A percentile compares a stretch with the other conserved stretches of the same genome.
Conservation (phyloP, 495 filamentous ascomycete genomes). For the Aspergillus nanangensis region DNA sequence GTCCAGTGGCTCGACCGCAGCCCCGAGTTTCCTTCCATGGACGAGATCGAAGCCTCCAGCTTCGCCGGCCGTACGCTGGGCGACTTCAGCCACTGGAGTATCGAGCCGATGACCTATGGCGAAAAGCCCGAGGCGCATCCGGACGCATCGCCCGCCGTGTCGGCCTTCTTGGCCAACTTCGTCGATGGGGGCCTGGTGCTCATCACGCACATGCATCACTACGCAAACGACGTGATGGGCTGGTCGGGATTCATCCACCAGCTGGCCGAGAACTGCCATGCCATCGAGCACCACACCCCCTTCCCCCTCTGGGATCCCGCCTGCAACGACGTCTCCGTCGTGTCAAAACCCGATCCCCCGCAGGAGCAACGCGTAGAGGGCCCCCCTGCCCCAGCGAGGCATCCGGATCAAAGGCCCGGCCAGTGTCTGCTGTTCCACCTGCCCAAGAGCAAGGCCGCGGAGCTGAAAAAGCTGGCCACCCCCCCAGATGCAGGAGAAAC, state of each 20-base stretch:
- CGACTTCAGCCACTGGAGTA: conserved; percentile 21
- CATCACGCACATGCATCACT: conserved; percentile 38
- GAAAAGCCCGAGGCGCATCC: conserved; percentile 35
- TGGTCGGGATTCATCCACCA: conserved; percentile 31
- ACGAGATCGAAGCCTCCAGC: conserved; percentile 6
- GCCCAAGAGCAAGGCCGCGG: conserved; percentile 36
- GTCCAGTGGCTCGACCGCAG: conserved; percentile 31
- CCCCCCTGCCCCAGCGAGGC: conserved; percentile 20
- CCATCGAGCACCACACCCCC: conserved; percentile 21
- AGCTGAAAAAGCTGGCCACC: conserved; percentile 30
- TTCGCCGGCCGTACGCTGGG: conserved; percentile 10
- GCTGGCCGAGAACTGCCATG: conserved; percentile 36
- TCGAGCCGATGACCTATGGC: conserved; percentile 30
- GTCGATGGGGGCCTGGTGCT: conserved; percentile 37
- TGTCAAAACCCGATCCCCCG: conserved; percentile 8
- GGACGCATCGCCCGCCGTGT: conserved; percentile 20
- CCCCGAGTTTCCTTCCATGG: conserved; percentile 14
- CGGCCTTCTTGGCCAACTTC: conserved; percentile 36
- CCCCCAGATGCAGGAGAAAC: conserved; percentile 22
- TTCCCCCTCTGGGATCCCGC: conserved; percentile 28
- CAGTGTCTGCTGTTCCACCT: conserved; percentile 35
- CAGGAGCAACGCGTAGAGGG: conserved; percentile 22
- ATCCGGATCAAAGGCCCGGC: conserved; percentile 22
- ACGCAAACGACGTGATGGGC: conserved; percentile 36
- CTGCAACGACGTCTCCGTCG: conserved; percentile 25